Evolutionary conservation across 2,329 filamentous ascomycete genomes (phyloP), one percentile per base, ranked within the genome.

Genomic region (Penicillium sp.): DNA sequence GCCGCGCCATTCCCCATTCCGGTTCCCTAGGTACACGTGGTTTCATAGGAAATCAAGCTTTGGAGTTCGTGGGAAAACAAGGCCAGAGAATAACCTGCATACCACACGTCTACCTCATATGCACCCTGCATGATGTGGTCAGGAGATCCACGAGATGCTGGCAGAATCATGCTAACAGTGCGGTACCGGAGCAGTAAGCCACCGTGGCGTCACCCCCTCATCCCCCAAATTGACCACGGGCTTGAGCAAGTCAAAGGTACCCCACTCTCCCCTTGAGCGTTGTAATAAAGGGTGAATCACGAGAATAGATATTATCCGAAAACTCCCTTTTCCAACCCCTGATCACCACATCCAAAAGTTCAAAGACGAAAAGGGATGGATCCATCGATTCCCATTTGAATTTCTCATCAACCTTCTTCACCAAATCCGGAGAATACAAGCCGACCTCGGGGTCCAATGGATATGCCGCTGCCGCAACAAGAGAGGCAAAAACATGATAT

Each of bases 261-360:
- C n/a, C 35, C 35, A 37, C 35, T 37, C 16, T n/a, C 33, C 16
- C n/a, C n/a, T 19, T 2, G n/a, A 19, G 35, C 14, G 35, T 35
- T 16, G 14, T 8, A 3, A 1, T 3, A 19, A 37, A 37, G 35
- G 35, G 35, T 9, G 35, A 37, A 37, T 37, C n/a, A 19, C 6
- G 35, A 9, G 35, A 55, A n/a, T 63, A 57, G 23, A 59, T 59
- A 29, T 61, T 23, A 29, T 61, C 23, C 4, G 62, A 60, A n/a
- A 63, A 51, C 13, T 43, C 58, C n/a, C 48, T 55, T 35, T 65
- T 64, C 68, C 68, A 70, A 13, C 64, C 65, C 55, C 67, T 58
- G 29, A 70, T 53, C 21, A 68, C 67, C 11, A 58, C 47, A 13
- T 64, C 11, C 43, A 70, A 51, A 19, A 69, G 58, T 44, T 70